Evolutionary conservation across 2,329 filamentous ascomycete species (phyloP).

Genomic region (Pseudogymnoascus sp.): DNA sequence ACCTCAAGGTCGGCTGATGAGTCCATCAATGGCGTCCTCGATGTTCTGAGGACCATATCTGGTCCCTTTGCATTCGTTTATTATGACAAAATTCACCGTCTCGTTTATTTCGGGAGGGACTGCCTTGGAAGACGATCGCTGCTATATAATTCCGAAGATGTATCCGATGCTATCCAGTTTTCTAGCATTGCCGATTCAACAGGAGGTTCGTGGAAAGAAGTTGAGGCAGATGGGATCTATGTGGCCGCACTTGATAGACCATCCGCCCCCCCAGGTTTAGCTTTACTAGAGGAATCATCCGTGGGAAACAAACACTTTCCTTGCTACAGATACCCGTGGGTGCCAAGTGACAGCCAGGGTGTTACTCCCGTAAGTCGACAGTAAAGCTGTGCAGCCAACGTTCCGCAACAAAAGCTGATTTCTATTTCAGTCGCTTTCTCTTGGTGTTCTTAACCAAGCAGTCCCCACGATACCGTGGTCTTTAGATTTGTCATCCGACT

Average conservation of each 20-base stretch:
- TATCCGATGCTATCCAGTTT: conserved; percentile 43
- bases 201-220: conserved; percentile 59
- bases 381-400: conserved; percentile 11
- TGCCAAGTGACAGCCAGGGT: conserved; percentile 1
- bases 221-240: conserved; percentile 78
- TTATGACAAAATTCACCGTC: conserved; percentile 53
- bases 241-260: conserved; percentile 17
- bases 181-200: conserved; percentile 60
- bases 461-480: conserved; percentile 28
- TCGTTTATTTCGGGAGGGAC: conserved; percentile 77
- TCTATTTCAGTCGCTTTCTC: conserved; percentile 11
- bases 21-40: conserved; percentile 33
- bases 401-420: conserved; percentile 3
- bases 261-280: not conserved
- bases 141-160: conserved; percentile 45
- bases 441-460: conserved; percentile 27
- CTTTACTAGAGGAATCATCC: conserved; percentile 2
- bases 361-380: conserved; percentile 12
- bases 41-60: conserved; percentile 52
- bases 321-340: conserved; percentile 8
- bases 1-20: conserved; percentile 13
- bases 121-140: conserved; percentile 80
- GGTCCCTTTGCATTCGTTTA: conserved; percentile 90
- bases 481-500: conserved; percentile 36
- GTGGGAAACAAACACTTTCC: conserved; percentile 8